phyloP scores from a whole-genome alignment of 768 basidiomycete genomes.

The Mycena maculata region DNA sequence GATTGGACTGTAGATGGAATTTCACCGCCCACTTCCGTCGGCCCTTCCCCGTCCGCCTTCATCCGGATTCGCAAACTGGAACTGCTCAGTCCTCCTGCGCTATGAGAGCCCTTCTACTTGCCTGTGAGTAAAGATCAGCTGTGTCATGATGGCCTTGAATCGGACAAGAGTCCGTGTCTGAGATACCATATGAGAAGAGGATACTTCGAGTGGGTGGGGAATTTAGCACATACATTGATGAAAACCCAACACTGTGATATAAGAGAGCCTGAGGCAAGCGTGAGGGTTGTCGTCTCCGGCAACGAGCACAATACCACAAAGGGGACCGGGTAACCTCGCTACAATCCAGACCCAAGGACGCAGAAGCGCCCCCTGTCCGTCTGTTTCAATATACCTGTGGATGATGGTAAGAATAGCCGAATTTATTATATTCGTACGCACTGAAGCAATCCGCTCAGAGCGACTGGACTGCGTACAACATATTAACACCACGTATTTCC shows the following conservation, averaged over 20 bases:
- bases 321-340: conserved; percentile 61
- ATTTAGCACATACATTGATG: conserved; percentile 44
- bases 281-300: background rate
- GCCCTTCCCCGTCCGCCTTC: conserved; percentile 57
- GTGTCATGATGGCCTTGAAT: conserved; percentile 57
- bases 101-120: no score
- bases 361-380: conserved; percentile 52
- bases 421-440: conserved; percentile 33
- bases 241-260: conserved; percentile 67
- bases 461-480: conserved; percentile 51
- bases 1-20: background rate
- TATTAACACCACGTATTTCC: background rate
- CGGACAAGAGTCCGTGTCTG: conserved; percentile 61
- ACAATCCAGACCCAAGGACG: conserved; percentile 80
- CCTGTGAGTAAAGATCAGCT: conserved; percentile 58
- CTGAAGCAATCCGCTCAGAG: conserved; percentile 55
- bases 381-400: conserved; percentile 65
- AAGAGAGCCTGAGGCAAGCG: conserved; percentile 42
- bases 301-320: conserved; percentile 37
- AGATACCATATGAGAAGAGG: background rate
- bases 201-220: conserved; percentile 33
- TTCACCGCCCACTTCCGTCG: background rate
- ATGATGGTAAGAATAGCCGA: background rate
- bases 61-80: conserved; percentile 67
- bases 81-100: no score